These are phyloP conservation scores for Eucalyptus sideroxylon DNA, from an alignment of 345 rosid species.

Conservation along the genomic window DNA sequence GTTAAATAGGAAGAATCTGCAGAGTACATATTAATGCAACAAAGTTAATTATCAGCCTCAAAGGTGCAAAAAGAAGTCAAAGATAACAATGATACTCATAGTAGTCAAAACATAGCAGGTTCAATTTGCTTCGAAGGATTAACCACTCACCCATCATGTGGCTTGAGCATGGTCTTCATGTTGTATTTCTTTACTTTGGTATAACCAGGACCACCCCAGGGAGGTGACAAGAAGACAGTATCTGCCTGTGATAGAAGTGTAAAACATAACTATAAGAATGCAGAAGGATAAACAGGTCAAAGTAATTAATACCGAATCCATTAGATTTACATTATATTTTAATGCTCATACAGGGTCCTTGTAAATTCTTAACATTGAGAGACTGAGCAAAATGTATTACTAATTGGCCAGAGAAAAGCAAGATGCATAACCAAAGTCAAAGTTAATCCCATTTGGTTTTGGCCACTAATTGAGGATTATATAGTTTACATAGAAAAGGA, in stretches of 20 bases:
- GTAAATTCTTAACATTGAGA: background rate
- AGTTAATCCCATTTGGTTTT: background rate
- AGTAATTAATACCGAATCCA: background rate
- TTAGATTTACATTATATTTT: background rate
- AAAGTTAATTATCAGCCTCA: background rate
- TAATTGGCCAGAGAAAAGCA: background rate
- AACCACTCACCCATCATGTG: slow-evolving; percentile 60
- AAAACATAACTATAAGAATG: background rate
- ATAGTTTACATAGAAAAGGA: background rate
- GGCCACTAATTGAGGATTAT: background rate
- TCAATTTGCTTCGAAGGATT: background rate
- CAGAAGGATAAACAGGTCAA: background rate
- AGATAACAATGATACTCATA: background rate
- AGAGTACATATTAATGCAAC: slow-evolving; percentile 1
- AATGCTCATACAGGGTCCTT: background rate
- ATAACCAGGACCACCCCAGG: slow-evolving; percentile 98
- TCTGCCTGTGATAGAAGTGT: slow-evolving; percentile 43
- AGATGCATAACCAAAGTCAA: background rate
- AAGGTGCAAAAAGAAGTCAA: background rate
- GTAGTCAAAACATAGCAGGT: background rate
- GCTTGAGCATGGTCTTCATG: slow-evolving; percentile 79
- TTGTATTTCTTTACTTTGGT: slow-evolving; percentile 47
- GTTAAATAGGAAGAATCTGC: slow-evolving; percentile 58
- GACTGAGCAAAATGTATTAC: background rate
- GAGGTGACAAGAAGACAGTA: slow-evolving; percentile 82